phyloP scores from a whole-genome alignment of 208 protist species.

The Trypanosoma lewisi region DNA sequence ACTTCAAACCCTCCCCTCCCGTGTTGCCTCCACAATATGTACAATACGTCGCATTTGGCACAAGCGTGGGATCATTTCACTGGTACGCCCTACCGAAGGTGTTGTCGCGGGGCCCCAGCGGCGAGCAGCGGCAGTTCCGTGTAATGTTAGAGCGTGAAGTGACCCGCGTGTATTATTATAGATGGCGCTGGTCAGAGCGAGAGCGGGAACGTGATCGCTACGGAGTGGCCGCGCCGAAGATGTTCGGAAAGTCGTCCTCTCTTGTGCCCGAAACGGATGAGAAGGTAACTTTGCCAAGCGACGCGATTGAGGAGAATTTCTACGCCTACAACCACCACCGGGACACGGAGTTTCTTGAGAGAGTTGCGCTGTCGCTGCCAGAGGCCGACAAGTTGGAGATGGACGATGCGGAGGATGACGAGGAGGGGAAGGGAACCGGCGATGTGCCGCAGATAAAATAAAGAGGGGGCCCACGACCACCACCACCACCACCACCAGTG shows the following conservation, averaged over 20 bases:
- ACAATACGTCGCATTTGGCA: constrained; percentile 88
- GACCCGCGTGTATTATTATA: constrained; percentile 81
- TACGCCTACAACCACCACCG: constrained; percentile 66
- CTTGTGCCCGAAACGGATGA: background rate
- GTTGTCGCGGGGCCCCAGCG: constrained; percentile 74
- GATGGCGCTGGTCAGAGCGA: constrained; percentile 79
- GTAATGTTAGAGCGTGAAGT: constrained; percentile 88
- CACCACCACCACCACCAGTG: too few relatives aligned
- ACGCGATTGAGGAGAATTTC: constrained; percentile 36
- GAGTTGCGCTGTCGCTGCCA: constrained; percentile 50
- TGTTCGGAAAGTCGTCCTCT: constrained; percentile 26
- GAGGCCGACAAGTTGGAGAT: constrained; percentile 52
- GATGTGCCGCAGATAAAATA: background rate
- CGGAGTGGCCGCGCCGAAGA: constrained; percentile 47
- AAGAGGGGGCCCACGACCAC: too few relatives aligned
- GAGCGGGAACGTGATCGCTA: constrained; percentile 77
- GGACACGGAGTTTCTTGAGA: constrained; percentile 67
- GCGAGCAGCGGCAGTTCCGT: constrained; percentile 77
- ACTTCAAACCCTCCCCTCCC: constrained; percentile 73
- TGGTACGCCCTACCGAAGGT: constrained; percentile 81
- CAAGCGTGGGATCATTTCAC: constrained; percentile 83
- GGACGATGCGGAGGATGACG: constrained; percentile 18
- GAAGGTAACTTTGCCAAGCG: background rate
- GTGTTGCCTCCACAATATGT: constrained; percentile 45
- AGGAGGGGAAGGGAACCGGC: background rate